phyloP scores from a whole-genome alignment of 2,329 filamentous ascomycete species.

The Penicillium decumbens region DNA sequence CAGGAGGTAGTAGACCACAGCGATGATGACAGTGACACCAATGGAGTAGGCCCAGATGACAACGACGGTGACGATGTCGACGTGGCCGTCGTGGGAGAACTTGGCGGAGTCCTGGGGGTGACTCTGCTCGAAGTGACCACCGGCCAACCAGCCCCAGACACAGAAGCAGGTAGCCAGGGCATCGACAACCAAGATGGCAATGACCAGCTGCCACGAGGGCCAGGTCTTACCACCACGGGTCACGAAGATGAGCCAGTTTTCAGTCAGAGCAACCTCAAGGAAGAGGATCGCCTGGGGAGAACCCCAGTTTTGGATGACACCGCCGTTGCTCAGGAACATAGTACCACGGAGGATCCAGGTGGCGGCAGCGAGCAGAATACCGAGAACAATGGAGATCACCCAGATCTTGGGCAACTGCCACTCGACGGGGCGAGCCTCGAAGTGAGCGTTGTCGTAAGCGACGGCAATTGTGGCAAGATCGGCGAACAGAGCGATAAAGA shows the following conservation, averaged over 20 bases:
- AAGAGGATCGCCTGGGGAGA: constrained; percentile 75
- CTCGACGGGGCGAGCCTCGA: constrained; percentile 68
- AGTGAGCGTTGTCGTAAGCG: constrained; percentile 74
- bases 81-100: constrained; percentile 49
- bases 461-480: constrained; percentile 75
- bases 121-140: constrained; percentile 35
- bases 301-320: constrained; percentile 70
- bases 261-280: constrained; percentile 83
- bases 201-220: constrained; percentile 69
- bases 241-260: constrained; percentile 98
- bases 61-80: constrained; percentile 54
- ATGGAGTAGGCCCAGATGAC: constrained; percentile 53
- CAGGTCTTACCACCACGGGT: constrained; percentile 75
- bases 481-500: constrained; percentile 74
- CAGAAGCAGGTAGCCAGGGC: constrained; percentile 68
- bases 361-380: constrained; percentile 61
- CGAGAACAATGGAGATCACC: constrained; percentile 60
- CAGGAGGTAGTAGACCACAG: constrained; percentile 50
- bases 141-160: constrained; percentile 69
- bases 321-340: constrained; percentile 64
- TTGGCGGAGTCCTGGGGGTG: constrained; percentile 26
- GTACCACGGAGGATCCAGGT: constrained; percentile 71
- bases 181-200: constrained; percentile 67
- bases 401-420: constrained; percentile 80
- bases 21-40: constrained; percentile 51